phyloP scores from a whole-genome alignment of 2,329 filamentous ascomycete genomes.

The Paramyrothecium roridum region DNA sequence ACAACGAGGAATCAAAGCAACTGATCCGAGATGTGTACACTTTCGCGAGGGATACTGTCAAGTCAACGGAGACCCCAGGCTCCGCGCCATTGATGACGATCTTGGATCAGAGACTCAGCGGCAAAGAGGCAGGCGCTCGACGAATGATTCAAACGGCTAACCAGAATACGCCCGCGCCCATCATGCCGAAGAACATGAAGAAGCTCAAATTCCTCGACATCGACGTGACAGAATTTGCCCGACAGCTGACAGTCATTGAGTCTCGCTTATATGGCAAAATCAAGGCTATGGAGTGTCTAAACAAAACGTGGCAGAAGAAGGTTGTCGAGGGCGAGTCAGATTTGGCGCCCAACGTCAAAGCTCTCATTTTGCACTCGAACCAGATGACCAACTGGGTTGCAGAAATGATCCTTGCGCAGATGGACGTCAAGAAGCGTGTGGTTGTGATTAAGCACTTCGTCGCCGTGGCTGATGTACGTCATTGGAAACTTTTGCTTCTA shows the following conservation, averaged over 20 bases:
- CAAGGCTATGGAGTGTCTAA: slow-evolving; percentile 90
- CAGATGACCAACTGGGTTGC: slow-evolving; percentile 99
- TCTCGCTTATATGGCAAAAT: slow-evolving; percentile 94
- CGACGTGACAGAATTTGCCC: slow-evolving; percentile 92
- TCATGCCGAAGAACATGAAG: slow-evolving; percentile 98
- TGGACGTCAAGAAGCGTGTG: slow-evolving; percentile 92
- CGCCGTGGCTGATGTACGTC: slow-evolving; percentile 84
- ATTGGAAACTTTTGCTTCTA: background rate
- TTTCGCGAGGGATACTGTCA: slow-evolving; percentile 89
- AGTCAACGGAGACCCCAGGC: slow-evolving; percentile 88
- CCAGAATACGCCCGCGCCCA: slow-evolving; percentile 78
- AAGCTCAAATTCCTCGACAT: slow-evolving; percentile 98
- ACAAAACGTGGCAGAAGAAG: slow-evolving; percentile 99
- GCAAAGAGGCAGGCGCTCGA: slow-evolving; percentile 83
- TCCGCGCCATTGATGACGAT: slow-evolving; percentile 80
- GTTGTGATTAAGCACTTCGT: slow-evolving; percentile 99
- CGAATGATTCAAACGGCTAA: slow-evolving; percentile 84
- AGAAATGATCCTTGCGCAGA: slow-evolving; percentile 95
- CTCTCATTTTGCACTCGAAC: slow-evolving; percentile 94
- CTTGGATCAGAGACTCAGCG: slow-evolving; percentile 82
- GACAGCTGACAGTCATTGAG: slow-evolving; percentile 95
- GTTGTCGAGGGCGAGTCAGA: slow-evolving; percentile 76
- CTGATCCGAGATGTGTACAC: slow-evolving; percentile 85
- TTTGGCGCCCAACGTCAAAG: slow-evolving; percentile 90
- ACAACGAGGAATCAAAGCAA: slow-evolving; percentile 76